Percentiles rank a stretch among this genome's conserved stretches.
These are phyloP conservation scores for Phaffia tasmanica DNA, from an alignment of 768 basidiomycete genomes.

Conservation along the genomic window DNA sequence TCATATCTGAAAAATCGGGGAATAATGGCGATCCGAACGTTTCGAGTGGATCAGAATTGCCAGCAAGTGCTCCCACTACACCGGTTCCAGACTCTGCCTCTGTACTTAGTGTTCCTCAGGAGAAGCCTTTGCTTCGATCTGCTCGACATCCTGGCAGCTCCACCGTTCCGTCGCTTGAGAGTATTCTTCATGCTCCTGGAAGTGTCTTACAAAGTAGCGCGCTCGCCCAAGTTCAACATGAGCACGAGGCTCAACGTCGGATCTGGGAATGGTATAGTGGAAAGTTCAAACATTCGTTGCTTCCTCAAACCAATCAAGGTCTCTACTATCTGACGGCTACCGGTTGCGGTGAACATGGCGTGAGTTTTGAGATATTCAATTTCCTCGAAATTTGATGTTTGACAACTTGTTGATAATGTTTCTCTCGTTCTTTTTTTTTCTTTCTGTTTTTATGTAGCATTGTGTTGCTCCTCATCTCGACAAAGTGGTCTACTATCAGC, in stretches of 20 bases:
- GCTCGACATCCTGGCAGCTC: not conserved
- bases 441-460: slow-evolving; percentile 38
- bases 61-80: not conserved
- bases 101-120: not conserved
- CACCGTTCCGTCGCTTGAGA: slow-evolving; percentile 11
- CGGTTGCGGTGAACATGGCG: slow-evolving; percentile 1
- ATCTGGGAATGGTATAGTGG: slow-evolving; percentile 94
- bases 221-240: slow-evolving; percentile 58
- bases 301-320: slow-evolving; percentile 85
- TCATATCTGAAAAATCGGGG: no score
- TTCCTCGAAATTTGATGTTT: not conserved
- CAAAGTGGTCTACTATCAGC: slow-evolving; percentile 64
- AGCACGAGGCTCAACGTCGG: slow-evolving; percentile 73
- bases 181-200: slow-evolving; percentile 47
- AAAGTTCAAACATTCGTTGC: slow-evolving; percentile 72
- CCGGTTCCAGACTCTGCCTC: not conserved
- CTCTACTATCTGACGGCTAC: slow-evolving; percentile 67
- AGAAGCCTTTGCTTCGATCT: no score
- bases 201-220: slow-evolving; percentile 68
- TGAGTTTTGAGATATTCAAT: not conserved
- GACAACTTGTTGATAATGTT: slow-evolving; percentile 5
- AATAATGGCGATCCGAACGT: not conserved
- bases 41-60: not conserved
- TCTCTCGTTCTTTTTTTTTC: not conserved
- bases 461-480: slow-evolving; percentile 50